Conservation (phyloP, 352 stramenopile species). For the Globisporangium splendens region DNA sequence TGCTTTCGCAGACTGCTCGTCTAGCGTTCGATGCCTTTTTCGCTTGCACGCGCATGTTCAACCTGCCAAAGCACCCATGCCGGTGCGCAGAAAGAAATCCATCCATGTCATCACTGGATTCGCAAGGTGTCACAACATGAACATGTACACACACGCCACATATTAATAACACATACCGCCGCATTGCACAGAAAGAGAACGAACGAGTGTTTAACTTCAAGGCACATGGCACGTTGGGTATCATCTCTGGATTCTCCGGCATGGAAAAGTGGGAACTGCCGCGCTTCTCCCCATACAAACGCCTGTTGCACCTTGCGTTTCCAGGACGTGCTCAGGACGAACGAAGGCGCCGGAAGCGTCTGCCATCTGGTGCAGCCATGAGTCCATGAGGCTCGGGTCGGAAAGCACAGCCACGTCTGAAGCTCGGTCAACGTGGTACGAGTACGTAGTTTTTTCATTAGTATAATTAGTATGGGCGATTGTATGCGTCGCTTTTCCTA, state of each 20-base stretch:
- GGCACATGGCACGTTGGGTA: too few relatives aligned
- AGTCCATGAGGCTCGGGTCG: neutral
- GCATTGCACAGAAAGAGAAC: too few relatives aligned
- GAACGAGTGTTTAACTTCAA: too few relatives aligned
- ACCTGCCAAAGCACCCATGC: too few relatives aligned
- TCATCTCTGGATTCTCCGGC: neutral
- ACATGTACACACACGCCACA: too few relatives aligned
- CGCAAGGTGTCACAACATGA: neutral
- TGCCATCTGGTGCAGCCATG: neutral
- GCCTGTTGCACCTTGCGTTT: neutral
- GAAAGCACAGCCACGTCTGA: neutral
- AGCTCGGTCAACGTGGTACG: neutral
- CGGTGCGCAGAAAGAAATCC: neutral
- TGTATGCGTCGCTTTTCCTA: constrained; percentile 1
- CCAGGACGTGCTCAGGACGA: too few relatives aligned
- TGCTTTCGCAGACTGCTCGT: too few relatives aligned
- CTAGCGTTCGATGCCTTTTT: too few relatives aligned
- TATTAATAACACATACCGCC: too few relatives aligned
- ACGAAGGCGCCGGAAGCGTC: too few relatives aligned
- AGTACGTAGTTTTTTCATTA: neutral
- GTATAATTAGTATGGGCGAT: neutral
- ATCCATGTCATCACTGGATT: neutral
- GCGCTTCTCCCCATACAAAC: neutral
- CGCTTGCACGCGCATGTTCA: too few relatives aligned
- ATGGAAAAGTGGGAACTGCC: neutral